Evolutionary conservation across 345 rosid species (phyloP), one percentile per base, ranked within the genome.

Genomic region (Brassica nigra): DNA sequence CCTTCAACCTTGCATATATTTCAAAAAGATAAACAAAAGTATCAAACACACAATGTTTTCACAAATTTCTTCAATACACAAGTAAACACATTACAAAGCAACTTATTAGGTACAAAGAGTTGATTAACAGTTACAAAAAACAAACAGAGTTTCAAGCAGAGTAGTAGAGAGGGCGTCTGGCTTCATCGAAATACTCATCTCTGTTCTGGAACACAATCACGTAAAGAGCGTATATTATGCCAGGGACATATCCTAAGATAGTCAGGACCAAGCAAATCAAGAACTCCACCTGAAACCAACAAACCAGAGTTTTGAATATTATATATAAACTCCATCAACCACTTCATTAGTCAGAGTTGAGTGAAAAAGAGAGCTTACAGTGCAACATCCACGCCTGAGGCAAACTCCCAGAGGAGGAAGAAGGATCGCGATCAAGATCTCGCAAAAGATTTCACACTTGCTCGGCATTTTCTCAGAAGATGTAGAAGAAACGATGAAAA

Each of bases 351-450:
- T 63, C 37, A 54, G 61, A 54, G 61, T n/a, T 30, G 37, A 71
- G 8, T 11, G n/a, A n/a, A 7, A 20, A 70, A 39, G 55, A 78
- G 33, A 78, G 66, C 88, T 15, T 86, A 94, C 98, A 11, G 82
- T 89, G 90, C 98, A 94, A 72, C 98, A 94, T 20, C 98, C 98
- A 69, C 85, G 89, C 84, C 90, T 81, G 77, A 94, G 81, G 85
- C 97, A 92, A 75, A 94, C 94, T 31, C 98, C 98, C 36, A 94
- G 69, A 49, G 98, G 98, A 5, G 98, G 98, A 44, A 94, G 90
- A 76, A 94, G 49, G 74, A 94, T 76, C 8, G 98, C 97, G 80
- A 94, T 87, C 44, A 94, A 74, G 82, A 94, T 83, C 82, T 94
- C 98, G 83, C 98, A 94, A 76, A 75, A 73, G 70, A 92, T 87